Conservation (phyloP, 1,139 yeast genomes). For the Blastobotrys capitulatus region DNA sequence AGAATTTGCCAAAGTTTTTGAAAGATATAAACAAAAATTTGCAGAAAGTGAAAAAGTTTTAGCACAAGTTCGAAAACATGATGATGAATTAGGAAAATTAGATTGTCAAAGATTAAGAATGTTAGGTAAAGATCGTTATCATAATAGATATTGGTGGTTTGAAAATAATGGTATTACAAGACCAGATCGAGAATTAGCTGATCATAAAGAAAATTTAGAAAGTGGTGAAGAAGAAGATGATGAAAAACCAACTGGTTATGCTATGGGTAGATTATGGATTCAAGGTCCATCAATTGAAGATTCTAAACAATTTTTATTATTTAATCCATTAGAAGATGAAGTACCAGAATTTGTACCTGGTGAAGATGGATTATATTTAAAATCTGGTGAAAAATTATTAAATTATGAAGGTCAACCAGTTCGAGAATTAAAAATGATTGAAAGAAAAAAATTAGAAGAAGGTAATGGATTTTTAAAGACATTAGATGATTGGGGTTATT, state of each 20-base stretch:
- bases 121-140: constrained; percentile 78
- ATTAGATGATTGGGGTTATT: constrained; percentile 63
- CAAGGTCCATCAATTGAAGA: constrained; percentile 86
- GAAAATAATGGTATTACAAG: constrained; percentile 70
- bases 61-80: constrained; percentile 33
- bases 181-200: constrained; percentile 12
- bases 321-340: constrained; percentile 1
- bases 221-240: constrained; percentile 33
- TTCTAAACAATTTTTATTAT: constrained; percentile 40
- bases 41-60: constrained; percentile 20
- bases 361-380: neutral
- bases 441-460: constrained; percentile 68
- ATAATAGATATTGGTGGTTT: constrained; percentile 93
- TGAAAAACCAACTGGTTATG: constrained; percentile 52
- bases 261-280: constrained; percentile 87
- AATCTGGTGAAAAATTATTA: constrained; percentile 16
- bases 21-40: constrained; percentile 13
- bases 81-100: constrained; percentile 29
- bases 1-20: constrained; percentile 44
- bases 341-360: constrained; percentile 15
- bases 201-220: constrained; percentile 41
- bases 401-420: constrained; percentile 23
- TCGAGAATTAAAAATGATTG: constrained; percentile 28
- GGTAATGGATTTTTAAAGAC: constrained; percentile 48
- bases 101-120: constrained; percentile 75